Conservation (phyloP, 352 stramenopile species). For the Phytopythium ostracodes region DNA sequence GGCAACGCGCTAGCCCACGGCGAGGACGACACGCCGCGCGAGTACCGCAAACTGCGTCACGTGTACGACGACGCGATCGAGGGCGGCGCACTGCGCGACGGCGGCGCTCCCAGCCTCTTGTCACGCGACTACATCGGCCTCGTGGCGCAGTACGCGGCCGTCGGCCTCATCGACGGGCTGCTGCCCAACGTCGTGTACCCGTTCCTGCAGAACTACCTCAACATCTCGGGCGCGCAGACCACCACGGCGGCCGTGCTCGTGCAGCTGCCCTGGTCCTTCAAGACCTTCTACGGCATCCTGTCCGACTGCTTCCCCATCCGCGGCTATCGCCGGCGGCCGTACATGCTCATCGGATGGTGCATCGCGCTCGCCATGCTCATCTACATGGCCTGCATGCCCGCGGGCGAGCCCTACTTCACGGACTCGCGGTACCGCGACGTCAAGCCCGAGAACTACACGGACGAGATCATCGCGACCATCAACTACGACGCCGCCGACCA, state of each 20-base stretch:
- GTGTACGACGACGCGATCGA: slow-evolving; percentile 40
- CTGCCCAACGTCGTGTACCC: slow-evolving; percentile 47
- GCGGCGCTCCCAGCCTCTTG: slow-evolving; percentile 33
- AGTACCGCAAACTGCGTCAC: slow-evolving; percentile 35
- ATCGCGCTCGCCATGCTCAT: slow-evolving; percentile 34
- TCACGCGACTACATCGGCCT: slow-evolving; percentile 50
- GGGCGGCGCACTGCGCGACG: slow-evolving; percentile 34
- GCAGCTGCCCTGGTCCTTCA: slow-evolving; percentile 55
- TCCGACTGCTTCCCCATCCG: slow-evolving; percentile 55
- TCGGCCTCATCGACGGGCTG: slow-evolving; percentile 46
- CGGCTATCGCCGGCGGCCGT: slow-evolving; percentile 45
- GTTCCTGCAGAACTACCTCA: slow-evolving; percentile 58
- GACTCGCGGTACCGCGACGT: slow-evolving; percentile 23
- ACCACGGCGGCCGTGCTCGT: slow-evolving; percentile 40
- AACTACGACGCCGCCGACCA: slow-evolving; percentile 31
- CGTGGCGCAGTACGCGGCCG: slow-evolving; percentile 45
- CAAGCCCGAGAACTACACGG: slow-evolving; percentile 39
- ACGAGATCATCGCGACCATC: slow-evolving; percentile 28
- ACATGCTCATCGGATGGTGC: slow-evolving; percentile 54
- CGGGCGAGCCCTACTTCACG: slow-evolving; percentile 37
- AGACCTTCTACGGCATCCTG: slow-evolving; percentile 60
- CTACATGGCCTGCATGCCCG: slow-evolving; percentile 29
- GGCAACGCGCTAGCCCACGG: slow-evolving; percentile 1
- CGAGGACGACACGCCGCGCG: slow-evolving; percentile 12
- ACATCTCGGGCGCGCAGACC: slow-evolving; percentile 38